Percentiles rank a stretch among this genome's conserved stretches.
phyloP scores from a whole-genome alignment of 768 basidiomycete genomes.

The Termitomyces sp. region DNA sequence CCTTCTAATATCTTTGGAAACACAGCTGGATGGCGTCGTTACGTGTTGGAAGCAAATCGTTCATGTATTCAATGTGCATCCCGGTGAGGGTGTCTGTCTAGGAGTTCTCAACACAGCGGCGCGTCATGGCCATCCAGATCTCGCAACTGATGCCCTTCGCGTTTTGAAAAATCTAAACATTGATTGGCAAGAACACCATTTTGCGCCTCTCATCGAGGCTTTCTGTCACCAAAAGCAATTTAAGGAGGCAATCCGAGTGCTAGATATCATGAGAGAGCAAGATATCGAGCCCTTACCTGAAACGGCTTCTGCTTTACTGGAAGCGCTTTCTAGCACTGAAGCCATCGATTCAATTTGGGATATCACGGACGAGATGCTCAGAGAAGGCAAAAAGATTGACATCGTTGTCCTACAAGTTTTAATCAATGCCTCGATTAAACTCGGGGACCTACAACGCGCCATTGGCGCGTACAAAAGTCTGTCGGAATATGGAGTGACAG shows the following conservation, averaged over 20 bases:
- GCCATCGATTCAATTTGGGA: slow-evolving; percentile 61
- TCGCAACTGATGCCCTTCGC: slow-evolving; percentile 63
- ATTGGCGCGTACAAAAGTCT: slow-evolving; percentile 71
- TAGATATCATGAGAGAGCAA: slow-evolving; percentile 55
- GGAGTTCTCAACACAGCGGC: slow-evolving; percentile 70
- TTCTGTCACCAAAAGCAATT: slow-evolving; percentile 53
- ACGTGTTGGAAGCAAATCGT: slow-evolving; percentile 60
- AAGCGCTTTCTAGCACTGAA: slow-evolving; percentile 43
- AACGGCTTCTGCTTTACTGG: slow-evolving; percentile 48
- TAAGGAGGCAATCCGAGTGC: slow-evolving; percentile 55
- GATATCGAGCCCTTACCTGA: slow-evolving; percentile 43
- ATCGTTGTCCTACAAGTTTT: slow-evolving; percentile 60
- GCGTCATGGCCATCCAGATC: slow-evolving; percentile 63
- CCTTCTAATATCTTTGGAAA: slow-evolving; percentile 2
- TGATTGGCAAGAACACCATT: slow-evolving; percentile 63
- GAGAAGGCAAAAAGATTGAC: slow-evolving; percentile 49
- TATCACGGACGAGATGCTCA: slow-evolving; percentile 54
- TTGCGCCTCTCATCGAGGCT: slow-evolving; percentile 73
- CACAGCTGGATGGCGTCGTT: slow-evolving; percentile 62
- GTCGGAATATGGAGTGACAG: slow-evolving; percentile 46
- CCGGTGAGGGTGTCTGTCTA: slow-evolving; percentile 72
- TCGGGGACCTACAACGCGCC: slow-evolving; percentile 71
- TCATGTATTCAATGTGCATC: slow-evolving; percentile 43
- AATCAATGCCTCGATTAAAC: slow-evolving; percentile 53
- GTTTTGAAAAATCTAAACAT: slow-evolving; percentile 45